Percentiles rank a stretch among this genome's conserved stretches.
These are phyloP conservation scores for Ophiostoma angusticollis DNA, from an alignment of 2,329 filamentous ascomycete genomes.

Conservation along the genomic window DNA sequence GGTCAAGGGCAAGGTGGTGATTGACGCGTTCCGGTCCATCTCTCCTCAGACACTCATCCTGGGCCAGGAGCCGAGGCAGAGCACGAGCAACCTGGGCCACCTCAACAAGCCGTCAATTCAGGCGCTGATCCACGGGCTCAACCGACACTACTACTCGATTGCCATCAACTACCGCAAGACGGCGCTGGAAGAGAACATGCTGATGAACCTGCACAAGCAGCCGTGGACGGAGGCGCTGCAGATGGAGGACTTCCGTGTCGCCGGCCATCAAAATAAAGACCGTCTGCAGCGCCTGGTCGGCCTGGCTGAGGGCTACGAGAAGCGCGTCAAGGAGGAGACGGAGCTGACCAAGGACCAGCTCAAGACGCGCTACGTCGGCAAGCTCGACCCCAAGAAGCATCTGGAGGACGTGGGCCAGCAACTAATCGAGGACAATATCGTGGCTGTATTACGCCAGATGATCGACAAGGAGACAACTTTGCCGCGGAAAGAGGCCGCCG, in stretches of 20 bases:
- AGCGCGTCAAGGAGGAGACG: slow-evolving; percentile 96
- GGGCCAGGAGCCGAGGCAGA: slow-evolving; percentile 93
- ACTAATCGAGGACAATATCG: slow-evolving; percentile 98
- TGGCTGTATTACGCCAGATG: slow-evolving; percentile 96
- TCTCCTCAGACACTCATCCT: slow-evolving; percentile 97
- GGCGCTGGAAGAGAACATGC: slow-evolving; percentile 95
- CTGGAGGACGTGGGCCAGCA: slow-evolving; percentile 92
- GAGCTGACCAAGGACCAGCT: slow-evolving; percentile 94
- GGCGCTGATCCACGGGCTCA: slow-evolving; percentile 92
- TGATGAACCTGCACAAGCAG: slow-evolving; percentile 99
- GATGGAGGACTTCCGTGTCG: slow-evolving; percentile 88
- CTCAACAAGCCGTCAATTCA: slow-evolving; percentile 99
- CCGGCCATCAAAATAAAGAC: slow-evolving; percentile 77
- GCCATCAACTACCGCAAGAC: slow-evolving; percentile 98
- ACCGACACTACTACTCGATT: slow-evolving; percentile 98
- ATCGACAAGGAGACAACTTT: slow-evolving; percentile 98
- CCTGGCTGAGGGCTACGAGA: slow-evolving; percentile 92
- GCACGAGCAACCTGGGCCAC: slow-evolving; percentile 93
- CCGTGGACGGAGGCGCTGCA: slow-evolving; percentile 96
- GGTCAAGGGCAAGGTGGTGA: slow-evolving; percentile 98
- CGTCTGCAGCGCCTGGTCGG: slow-evolving; percentile 76
- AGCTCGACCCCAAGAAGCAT: slow-evolving; percentile 98
- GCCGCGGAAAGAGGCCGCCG: slow-evolving; percentile 51
- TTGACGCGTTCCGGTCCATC: slow-evolving; percentile 96
- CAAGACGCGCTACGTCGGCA: slow-evolving; percentile 97